Percentiles rank a stretch among this genome's conserved stretches.
Conservation (phyloP, 257 asterid species). For the Ajuga chamaepitys region DNA sequence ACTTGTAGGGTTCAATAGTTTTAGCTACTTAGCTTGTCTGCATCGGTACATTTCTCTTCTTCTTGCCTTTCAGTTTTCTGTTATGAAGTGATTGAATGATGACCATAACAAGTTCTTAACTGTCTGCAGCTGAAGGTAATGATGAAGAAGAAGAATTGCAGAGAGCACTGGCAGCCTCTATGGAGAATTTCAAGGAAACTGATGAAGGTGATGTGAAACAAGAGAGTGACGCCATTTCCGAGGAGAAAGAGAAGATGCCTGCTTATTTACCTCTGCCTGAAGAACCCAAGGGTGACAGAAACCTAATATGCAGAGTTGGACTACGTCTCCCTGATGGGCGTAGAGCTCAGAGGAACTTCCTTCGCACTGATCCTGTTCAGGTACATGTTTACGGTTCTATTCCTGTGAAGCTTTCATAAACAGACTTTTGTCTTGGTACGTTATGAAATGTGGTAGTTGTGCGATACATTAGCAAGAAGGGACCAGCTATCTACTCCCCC, state of each 20-base stretch:
- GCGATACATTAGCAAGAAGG: too few relatives aligned
- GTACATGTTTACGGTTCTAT: slow-evolving; percentile 21
- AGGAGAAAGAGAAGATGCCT: slow-evolving; percentile 43
- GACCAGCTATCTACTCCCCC: too few relatives aligned
- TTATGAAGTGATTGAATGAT: background rate
- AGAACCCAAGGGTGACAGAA: slow-evolving; percentile 77
- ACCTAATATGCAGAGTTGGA: slow-evolving; percentile 75
- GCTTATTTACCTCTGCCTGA: slow-evolving; percentile 74
- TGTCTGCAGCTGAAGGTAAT: slow-evolving; percentile 40
- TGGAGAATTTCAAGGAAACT: slow-evolving; percentile 50
- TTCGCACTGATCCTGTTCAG: slow-evolving; percentile 77
- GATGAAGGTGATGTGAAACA: slow-evolving; percentile 28
- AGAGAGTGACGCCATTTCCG: slow-evolving; percentile 24
- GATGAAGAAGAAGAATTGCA: slow-evolving; percentile 60
- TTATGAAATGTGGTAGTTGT: too few relatives aligned
- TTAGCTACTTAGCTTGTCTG: background rate
- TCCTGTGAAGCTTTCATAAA: background rate
- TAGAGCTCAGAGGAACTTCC: slow-evolving; percentile 84
- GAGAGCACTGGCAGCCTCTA: slow-evolving; percentile 78
- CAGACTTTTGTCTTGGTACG: too few relatives aligned
- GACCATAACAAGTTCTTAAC: slow-evolving; percentile 6
- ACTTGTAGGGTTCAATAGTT: background rate
- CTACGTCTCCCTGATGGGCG: slow-evolving; percentile 97
- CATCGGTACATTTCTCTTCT: background rate
- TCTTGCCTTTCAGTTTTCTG: background rate